Conservation (phyloP, 2,329 filamentous ascomycete genomes). For the Nannizziopsis barbatae region DNA sequence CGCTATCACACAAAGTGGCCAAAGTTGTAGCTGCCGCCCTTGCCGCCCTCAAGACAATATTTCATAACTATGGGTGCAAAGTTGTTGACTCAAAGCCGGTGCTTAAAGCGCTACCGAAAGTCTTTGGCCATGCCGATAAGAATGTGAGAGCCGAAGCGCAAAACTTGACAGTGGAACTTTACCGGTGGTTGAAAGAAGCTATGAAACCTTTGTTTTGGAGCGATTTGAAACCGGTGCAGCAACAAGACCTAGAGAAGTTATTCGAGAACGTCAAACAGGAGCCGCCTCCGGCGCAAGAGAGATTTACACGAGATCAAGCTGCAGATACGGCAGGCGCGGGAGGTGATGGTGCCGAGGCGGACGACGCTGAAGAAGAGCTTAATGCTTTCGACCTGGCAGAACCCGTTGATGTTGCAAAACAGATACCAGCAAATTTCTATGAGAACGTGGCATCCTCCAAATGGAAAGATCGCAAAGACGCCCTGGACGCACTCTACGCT, state of each 20-base stretch:
- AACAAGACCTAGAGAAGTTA: slow-evolving; percentile 81
- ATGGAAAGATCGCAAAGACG: slow-evolving; percentile 97
- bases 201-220: slow-evolving; percentile 98
- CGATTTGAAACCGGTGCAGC: slow-evolving; percentile 89
- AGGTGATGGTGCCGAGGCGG: slow-evolving; percentile 49
- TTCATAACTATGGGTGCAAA: slow-evolving; percentile 91
- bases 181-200: slow-evolving; percentile 90
- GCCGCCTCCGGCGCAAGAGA: slow-evolving; percentile 75
- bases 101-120: slow-evolving; percentile 76
- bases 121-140: slow-evolving; percentile 93
- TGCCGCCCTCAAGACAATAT: slow-evolving; percentile 67
- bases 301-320: slow-evolving; percentile 70
- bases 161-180: slow-evolving; percentile 82
- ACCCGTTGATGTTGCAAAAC: slow-evolving; percentile 73
- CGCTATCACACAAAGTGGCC: slow-evolving; percentile 75
- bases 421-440: slow-evolving; percentile 68
- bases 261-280: slow-evolving; percentile 92
- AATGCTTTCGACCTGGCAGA: slow-evolving; percentile 75
- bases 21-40: slow-evolving; percentile 73
- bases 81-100: slow-evolving; percentile 85
- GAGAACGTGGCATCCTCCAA: slow-evolving; percentile 82
- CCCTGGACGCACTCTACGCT: slow-evolving; percentile 67
- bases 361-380: slow-evolving; percentile 53
- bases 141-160: slow-evolving; percentile 93
- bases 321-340: slow-evolving; percentile 47